Conservation (phyloP, 164 flowering plant genomes). For the Vitis riparia region DNA sequence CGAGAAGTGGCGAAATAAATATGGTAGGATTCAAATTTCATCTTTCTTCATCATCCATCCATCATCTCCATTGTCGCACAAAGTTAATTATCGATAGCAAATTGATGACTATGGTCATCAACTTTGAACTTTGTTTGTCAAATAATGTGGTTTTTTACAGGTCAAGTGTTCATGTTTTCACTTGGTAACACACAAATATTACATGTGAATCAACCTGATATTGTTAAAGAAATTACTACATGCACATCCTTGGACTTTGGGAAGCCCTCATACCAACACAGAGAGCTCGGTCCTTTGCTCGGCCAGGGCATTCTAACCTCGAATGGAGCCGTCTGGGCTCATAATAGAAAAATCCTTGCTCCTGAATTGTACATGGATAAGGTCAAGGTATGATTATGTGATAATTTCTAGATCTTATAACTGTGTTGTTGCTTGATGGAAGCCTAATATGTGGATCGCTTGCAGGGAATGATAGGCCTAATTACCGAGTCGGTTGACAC, state of each 20-base stretch:
- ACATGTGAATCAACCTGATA: conserved; percentile 10
- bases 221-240: conserved; percentile 18
- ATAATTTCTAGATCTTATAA: background rate
- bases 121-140: too few species aligned
- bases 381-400: conserved; percentile 20
- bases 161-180: conserved; percentile 16
- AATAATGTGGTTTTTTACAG: conserved; percentile 7
- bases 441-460: background rate
- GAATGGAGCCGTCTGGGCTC: conserved; percentile 26
- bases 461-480: conserved; percentile 27
- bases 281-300: conserved; percentile 23
- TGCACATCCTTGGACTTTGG: conserved; percentile 32
- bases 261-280: conserved; percentile 22
- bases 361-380: conserved; percentile 30
- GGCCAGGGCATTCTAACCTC: conserved; percentile 30
- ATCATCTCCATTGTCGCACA: background rate
- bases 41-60: too few species aligned
- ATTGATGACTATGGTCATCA: too few species aligned
- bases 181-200: conserved; percentile 21
- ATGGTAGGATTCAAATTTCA: conserved; percentile 5
- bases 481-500: conserved; percentile 18
- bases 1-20: conserved; percentile 22
- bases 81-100: background rate
- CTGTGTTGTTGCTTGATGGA: background rate
- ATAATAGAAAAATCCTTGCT: conserved; percentile 28